A percentile compares a stretch with the other conserved stretches of the same genome.
These are phyloP conservation scores for Erodium texanum DNA, from an alignment of 441 rosid genomes.

Conservation along the genomic window DNA sequence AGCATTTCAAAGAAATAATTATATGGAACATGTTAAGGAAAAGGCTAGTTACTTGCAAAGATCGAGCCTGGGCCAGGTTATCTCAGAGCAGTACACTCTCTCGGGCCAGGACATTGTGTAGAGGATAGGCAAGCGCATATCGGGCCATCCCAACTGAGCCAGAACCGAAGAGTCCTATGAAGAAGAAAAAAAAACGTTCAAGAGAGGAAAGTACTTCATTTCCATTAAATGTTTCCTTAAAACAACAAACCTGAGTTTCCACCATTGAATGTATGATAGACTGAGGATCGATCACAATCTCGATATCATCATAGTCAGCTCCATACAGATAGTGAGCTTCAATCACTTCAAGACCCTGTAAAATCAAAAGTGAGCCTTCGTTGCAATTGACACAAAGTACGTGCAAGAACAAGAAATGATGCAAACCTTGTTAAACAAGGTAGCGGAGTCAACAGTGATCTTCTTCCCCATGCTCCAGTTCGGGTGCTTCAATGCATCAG, in stretches of 20 bases:
- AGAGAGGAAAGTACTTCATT: background rate
- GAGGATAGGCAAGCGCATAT: constrained; percentile 84
- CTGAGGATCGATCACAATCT: constrained; percentile 87
- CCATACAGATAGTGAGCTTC: constrained; percentile 94
- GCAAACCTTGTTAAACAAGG: constrained; percentile 83
- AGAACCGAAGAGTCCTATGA: constrained; percentile 82
- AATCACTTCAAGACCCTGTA: constrained; percentile 89
- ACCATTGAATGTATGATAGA: constrained; percentile 88
- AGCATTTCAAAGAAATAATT: too few species aligned
- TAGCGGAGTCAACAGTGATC: constrained; percentile 92
- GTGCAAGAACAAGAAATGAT: too few species aligned
- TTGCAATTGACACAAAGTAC: too few species aligned
- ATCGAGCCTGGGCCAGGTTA: constrained; percentile 91
- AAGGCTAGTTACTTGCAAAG: constrained; percentile 62
- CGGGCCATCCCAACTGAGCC: constrained; percentile 94
- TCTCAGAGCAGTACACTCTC: constrained; percentile 79
- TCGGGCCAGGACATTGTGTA: constrained; percentile 97
- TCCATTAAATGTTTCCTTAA: too few species aligned
- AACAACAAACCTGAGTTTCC: constrained; percentile 66
- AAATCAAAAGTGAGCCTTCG: constrained; percentile 11
- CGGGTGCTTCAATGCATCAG: constrained; percentile 94
- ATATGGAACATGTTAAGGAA: constrained; percentile 1
- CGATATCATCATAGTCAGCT: constrained; percentile 78
- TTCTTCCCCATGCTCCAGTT: constrained; percentile 96
- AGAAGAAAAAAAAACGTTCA: constrained; percentile 7